Percentiles rank a stretch among this genome's conserved stretches.
Evolutionary conservation across 2,329 filamentous ascomycete genomes (phyloP).

Genomic region (Cercospora beticola): DNA sequence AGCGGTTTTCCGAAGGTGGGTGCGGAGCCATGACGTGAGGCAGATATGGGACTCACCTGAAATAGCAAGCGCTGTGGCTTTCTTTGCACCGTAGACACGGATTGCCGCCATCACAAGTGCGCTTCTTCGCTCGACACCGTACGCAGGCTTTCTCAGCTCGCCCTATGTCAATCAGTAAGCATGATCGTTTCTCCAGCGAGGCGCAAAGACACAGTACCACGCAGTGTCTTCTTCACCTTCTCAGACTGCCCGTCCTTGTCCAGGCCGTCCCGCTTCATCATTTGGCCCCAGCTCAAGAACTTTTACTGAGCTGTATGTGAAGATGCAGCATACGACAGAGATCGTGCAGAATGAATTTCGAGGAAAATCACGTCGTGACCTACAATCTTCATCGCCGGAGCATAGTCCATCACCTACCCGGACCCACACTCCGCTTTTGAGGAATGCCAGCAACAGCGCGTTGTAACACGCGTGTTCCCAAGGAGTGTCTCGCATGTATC

Average conservation of each 20-base stretch:
- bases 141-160: conserved; percentile 27
- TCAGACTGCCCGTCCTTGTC: conserved; percentile 21
- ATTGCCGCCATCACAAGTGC: conserved; percentile 26
- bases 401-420: conserved; percentile 3
- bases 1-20: neutral
- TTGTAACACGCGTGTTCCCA: conserved; percentile 9
- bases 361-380: neutral
- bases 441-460: conserved; percentile 4
- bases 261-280: conserved; percentile 21
- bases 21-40: neutral
- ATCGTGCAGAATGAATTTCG: neutral
- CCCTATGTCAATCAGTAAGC: conserved; percentile 8
- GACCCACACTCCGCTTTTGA: conserved; percentile 14
- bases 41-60: conserved; percentile 19
- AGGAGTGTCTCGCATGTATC: conserved; percentile 14
- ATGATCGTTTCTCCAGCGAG: neutral
- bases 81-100: conserved; percentile 27
- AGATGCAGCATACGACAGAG: neutral
- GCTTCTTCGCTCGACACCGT: conserved; percentile 28
- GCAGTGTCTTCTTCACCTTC: conserved; percentile 25
- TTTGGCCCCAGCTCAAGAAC: neutral
- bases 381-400: conserved; percentile 4
- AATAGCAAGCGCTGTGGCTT: conserved; percentile 27
- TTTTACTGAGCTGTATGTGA: neutral
- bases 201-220: neutral